Evolutionary conservation across 495 filamentous ascomycete genomes (phyloP).

Genomic region (Xylaria acuta): DNA sequence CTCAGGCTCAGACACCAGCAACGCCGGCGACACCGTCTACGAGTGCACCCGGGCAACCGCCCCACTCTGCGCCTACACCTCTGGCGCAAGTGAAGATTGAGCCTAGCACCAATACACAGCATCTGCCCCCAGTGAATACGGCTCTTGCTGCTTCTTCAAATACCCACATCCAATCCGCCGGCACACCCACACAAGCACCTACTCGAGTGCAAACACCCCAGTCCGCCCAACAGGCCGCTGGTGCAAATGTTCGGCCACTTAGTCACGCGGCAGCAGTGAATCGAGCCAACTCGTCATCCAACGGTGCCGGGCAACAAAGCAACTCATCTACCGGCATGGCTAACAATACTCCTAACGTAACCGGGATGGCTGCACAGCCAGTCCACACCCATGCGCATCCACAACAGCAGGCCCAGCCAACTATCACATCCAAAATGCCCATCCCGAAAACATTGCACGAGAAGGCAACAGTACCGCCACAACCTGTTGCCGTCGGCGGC

Average conservation of each 20-base stretch:
- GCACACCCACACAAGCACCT: slow-evolving; percentile 53
- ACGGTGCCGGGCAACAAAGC: slow-evolving; percentile 39
- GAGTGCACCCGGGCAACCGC: slow-evolving; percentile 43
- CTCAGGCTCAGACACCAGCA: slow-evolving; percentile 33
- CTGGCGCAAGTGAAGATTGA: slow-evolving; percentile 45
- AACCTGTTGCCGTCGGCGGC: slow-evolving; percentile 63
- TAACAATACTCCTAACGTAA: slow-evolving; percentile 23
- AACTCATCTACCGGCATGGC: slow-evolving; percentile 44
- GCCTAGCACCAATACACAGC: slow-evolving; percentile 43
- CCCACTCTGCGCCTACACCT: slow-evolving; percentile 31
- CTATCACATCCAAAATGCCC: slow-evolving; percentile 63
- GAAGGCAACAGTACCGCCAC: slow-evolving; percentile 64
- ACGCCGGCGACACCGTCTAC: slow-evolving; percentile 49
- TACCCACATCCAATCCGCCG: slow-evolving; percentile 46
- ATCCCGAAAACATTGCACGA: slow-evolving; percentile 81
- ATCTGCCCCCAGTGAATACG: slow-evolving; percentile 54
- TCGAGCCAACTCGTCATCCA: slow-evolving; percentile 48
- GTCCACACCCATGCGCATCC: slow-evolving; percentile 65
- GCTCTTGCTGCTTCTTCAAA: slow-evolving; percentile 50
- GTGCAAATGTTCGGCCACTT: slow-evolving; percentile 48
- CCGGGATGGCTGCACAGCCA: slow-evolving; percentile 41
- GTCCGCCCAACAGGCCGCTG: slow-evolving; percentile 52
- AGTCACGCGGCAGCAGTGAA: slow-evolving; percentile 54
- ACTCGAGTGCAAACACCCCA: slow-evolving; percentile 55
- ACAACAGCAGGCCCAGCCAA: slow-evolving; percentile 43